Percentiles rank a stretch among this genome's conserved stretches.
phyloP scores from a whole-genome alignment of 768 basidiomycete genomes.

The Suillus bovinus region DNA sequence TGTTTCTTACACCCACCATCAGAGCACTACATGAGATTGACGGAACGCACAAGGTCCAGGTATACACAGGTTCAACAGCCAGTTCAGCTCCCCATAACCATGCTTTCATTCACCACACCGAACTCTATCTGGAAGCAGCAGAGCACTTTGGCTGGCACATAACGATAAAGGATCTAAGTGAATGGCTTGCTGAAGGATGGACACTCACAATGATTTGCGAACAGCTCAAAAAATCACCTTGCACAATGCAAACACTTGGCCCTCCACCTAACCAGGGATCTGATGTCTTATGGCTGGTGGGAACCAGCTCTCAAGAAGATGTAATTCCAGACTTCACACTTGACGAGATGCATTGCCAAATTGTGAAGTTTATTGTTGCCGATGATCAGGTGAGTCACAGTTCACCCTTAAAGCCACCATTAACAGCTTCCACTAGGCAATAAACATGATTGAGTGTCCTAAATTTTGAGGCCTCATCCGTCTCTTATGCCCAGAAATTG shows the following conservation, averaged over 20 bases:
- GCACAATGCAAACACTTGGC: not conserved
- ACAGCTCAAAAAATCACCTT: not conserved
- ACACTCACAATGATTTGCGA: not conserved
- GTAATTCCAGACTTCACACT: no score
- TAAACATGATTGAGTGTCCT: slow-evolving; percentile 4
- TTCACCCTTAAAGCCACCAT: not conserved
- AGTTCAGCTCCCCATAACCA: not conserved
- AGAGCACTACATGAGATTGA: not conserved
- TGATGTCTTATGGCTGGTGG: not conserved
- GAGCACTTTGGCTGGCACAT: not conserved
- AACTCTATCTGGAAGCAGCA: not conserved
- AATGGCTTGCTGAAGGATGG: not conserved
- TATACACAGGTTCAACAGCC: not conserved
- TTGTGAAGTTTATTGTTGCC: no score
- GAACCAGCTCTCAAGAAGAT: not conserved
- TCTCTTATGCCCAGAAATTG: no score
- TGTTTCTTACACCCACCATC: not conserved
- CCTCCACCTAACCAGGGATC: not conserved
- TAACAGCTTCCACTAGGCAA: not conserved
- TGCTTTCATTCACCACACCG: not conserved
- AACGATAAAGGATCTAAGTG: not conserved
- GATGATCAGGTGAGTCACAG: not conserved
- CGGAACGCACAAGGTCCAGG: not conserved
- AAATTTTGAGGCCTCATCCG: no score
- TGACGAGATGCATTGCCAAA: no score